Evolutionary conservation across 371 early-diverging fungal species (phyloP).

Genomic region (Umbelopsis sp.): DNA sequence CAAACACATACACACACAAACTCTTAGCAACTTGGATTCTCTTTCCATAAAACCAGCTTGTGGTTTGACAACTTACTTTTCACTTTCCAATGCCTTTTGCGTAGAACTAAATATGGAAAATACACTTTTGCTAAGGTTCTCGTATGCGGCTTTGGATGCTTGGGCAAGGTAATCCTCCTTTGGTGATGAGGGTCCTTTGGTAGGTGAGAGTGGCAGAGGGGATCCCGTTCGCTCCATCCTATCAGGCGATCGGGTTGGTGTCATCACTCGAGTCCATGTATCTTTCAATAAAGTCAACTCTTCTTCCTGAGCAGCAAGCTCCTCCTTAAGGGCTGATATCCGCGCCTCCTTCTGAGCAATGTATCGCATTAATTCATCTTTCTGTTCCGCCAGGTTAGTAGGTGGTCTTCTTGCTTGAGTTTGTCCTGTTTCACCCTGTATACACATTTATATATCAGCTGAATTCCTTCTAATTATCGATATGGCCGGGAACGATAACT

Average conservation of each 20-base stretch:
- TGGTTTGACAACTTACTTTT: not conserved
- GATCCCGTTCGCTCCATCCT: slow-evolving; percentile 14
- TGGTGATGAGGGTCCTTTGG: not conserved
- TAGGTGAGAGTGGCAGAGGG: not conserved
- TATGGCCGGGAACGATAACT: not conserved
- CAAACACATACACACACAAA: not conserved
- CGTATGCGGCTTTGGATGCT: slow-evolving; percentile 16
- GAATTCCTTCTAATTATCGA: not conserved
- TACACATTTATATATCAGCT: not conserved
- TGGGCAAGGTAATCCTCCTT: slow-evolving; percentile 18
- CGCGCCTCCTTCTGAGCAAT: slow-evolving; percentile 20
- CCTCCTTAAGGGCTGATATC: slow-evolving; percentile 14
- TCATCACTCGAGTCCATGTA: slow-evolving; percentile 20
- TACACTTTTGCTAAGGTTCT: slow-evolving; percentile 19
- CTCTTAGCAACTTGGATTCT: not conserved
- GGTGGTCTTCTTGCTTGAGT: not conserved
- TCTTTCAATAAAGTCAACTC: slow-evolving; percentile 19
- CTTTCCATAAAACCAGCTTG: too few species aligned
- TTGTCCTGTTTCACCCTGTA: not conserved
- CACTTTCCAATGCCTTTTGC: slow-evolving; percentile 18
- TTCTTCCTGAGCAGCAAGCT: slow-evolving; percentile 17
- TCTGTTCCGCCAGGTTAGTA: slow-evolving; percentile 13
- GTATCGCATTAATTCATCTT: slow-evolving; percentile 18
- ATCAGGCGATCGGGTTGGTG: not conserved
- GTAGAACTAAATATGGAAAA: slow-evolving; percentile 9